A percentile compares a stretch with the other conserved stretches of the same genome.
Conservation (phyloP, 331 rosid genomes). For the Quercus tomentella region DNA sequence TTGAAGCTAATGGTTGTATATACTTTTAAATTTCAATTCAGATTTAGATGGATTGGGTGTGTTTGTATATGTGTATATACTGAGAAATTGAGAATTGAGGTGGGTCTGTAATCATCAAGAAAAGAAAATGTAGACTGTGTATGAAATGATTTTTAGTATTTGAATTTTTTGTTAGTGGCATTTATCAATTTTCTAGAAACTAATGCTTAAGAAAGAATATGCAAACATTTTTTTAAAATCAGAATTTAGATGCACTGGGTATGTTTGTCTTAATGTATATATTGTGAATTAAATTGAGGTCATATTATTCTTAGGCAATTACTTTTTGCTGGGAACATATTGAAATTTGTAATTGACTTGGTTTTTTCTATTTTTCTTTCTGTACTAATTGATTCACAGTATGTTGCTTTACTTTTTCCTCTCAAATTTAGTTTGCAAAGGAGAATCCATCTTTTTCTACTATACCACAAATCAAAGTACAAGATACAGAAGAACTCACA, state of each 20-base stretch:
- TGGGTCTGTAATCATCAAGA: too few relatives aligned
- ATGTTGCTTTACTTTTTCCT: background rate
- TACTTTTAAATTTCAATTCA: too few relatives aligned
- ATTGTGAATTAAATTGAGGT: background rate
- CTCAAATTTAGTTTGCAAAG: constrained; percentile 42
- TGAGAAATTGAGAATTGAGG: too few relatives aligned
- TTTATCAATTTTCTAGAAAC: too few relatives aligned
- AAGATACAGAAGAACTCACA: constrained; percentile 46
- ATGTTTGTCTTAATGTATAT: background rate
- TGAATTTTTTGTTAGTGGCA: too few relatives aligned
- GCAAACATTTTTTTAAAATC: background rate
- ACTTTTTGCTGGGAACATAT: background rate
- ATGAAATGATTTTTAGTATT: too few relatives aligned
- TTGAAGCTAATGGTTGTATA: too few relatives aligned
- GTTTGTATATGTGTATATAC: too few relatives aligned
- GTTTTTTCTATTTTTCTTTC: background rate
- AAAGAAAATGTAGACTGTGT: too few relatives aligned
- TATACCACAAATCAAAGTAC: constrained; percentile 50
- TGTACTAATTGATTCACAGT: background rate
- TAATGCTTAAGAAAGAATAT: background rate
- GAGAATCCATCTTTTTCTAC: constrained; percentile 38
- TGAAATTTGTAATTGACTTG: too few relatives aligned
- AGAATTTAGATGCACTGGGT: background rate
- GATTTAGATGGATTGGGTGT: too few relatives aligned
- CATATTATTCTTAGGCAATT: background rate